phyloP scores from a whole-genome alignment of 768 basidiomycete species.

The Harrya chromipes region DNA sequence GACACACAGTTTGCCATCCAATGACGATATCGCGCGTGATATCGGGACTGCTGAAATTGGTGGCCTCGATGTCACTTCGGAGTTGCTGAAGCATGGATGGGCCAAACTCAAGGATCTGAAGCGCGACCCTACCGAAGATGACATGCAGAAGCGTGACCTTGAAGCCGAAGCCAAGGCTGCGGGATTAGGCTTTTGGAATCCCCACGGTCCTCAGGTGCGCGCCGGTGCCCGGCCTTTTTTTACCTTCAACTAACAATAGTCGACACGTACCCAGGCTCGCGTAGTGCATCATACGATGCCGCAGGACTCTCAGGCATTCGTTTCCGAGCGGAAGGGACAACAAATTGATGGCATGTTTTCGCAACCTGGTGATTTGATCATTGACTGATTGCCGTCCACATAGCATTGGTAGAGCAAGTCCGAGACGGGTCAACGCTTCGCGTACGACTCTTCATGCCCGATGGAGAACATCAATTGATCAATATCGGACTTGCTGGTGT shows the following conservation, averaged over 20 bases:
- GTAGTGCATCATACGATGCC: conserved; percentile 86
- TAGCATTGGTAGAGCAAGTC: conserved; percentile 92
- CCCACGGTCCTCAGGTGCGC: conserved; percentile 67
- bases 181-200: conserved; percentile 85
- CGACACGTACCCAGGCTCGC: conserved; percentile 49
- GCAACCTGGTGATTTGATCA: neutral
- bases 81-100: conserved; percentile 90
- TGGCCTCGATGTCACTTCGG: conserved; percentile 68
- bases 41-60: conserved; percentile 72
- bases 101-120: conserved; percentile 86
- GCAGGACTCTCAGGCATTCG: conserved; percentile 80
- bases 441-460: conserved; percentile 82
- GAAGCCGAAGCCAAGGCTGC: conserved; percentile 73
- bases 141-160: conserved; percentile 64
- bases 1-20: conserved; percentile 72
- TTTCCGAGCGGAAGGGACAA: conserved; percentile 90
- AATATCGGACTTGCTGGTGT: conserved; percentile 86
- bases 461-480: conserved; percentile 85
- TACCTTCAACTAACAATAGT: neutral
- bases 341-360: conserved; percentile 67
- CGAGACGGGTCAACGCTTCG: conserved; percentile 90
- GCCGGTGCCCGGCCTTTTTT: neutral
- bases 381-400: conserved; percentile 6
- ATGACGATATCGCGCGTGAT: conserved; percentile 76
- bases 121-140: conserved; percentile 79